Conservation (phyloP, 2,329 filamentous ascomycete species). For the Pseudogymnoascus sp. region DNA sequence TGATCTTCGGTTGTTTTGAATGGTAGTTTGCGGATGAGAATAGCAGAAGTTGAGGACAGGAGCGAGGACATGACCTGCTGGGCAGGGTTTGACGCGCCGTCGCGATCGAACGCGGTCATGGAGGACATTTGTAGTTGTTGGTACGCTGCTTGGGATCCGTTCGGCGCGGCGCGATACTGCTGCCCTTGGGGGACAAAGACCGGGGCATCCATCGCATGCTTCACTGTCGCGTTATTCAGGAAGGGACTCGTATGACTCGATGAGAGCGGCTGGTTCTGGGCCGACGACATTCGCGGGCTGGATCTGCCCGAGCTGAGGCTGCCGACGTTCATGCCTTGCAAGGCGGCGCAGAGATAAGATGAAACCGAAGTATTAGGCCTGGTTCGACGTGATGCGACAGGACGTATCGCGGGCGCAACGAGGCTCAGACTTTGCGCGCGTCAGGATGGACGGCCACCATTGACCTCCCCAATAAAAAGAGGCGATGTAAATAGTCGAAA, state of each 20-base stretch:
- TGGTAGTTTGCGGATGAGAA: slow-evolving; percentile 47
- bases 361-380: background rate
- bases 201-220: slow-evolving; percentile 29
- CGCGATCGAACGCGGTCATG: slow-evolving; percentile 24
- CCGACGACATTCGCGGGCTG: background rate
- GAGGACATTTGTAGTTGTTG: slow-evolving; percentile 26
- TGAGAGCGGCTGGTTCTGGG: background rate
- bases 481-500: background rate
- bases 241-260: slow-evolving; percentile 10
- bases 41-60: slow-evolving; percentile 28
- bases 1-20: slow-evolving; percentile 44
- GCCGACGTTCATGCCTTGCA: slow-evolving; percentile 4
- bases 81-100: slow-evolving; percentile 17
- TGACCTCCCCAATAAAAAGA: background rate
- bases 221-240: slow-evolving; percentile 16
- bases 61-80: slow-evolving; percentile 21
- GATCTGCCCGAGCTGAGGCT: slow-evolving; percentile 4
- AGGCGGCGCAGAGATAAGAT: slow-evolving; percentile 4
- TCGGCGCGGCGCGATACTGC: slow-evolving; percentile 23
- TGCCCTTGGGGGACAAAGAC: slow-evolving; percentile 25
- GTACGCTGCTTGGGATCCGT: slow-evolving; percentile 23
- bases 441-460: slow-evolving; percentile 2
- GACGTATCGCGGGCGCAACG: background rate
- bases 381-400: background rate
- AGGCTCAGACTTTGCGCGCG: slow-evolving; percentile 4